Evolutionary conservation across 176 grass and related monocot genomes (phyloP).

Genomic region (Lolium rigidum): DNA sequence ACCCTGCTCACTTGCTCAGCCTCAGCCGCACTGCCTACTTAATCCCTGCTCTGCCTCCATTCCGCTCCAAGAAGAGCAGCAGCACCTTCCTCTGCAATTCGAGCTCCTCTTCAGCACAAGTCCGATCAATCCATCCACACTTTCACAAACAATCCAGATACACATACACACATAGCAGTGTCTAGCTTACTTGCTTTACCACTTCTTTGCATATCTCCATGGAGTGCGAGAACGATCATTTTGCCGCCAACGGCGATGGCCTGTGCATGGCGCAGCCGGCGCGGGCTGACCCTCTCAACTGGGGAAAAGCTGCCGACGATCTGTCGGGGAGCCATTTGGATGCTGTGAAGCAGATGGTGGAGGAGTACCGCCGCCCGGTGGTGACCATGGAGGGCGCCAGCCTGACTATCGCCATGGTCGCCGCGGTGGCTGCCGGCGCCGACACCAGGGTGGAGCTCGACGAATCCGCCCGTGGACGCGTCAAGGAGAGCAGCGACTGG

Average conservation of each 20-base stretch:
- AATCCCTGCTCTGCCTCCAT: slow-evolving; percentile 31
- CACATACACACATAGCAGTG: background rate
- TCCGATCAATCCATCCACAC: background rate
- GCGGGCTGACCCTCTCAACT: slow-evolving; percentile 67
- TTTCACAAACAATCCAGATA: background rate
- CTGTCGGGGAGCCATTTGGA: slow-evolving; percentile 64
- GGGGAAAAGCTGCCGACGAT: slow-evolving; percentile 62
- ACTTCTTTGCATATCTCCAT: background rate
- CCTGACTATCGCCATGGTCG: slow-evolving; percentile 79
- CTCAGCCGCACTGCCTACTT: slow-evolving; percentile 48
- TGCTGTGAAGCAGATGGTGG: slow-evolving; percentile 76
- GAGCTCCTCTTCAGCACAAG: slow-evolving; percentile 10
- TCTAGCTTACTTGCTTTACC: background rate
- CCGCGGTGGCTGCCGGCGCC: slow-evolving; percentile 60
- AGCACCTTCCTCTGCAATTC: background rate
- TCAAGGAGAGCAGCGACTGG: slow-evolving; percentile 88
- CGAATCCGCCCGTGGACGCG: slow-evolving; percentile 66
- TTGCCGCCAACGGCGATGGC: slow-evolving; percentile 40
- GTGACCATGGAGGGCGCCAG: slow-evolving; percentile 73
- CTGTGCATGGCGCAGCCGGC: slow-evolving; percentile 33
- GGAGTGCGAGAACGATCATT: slow-evolving; percentile 43
- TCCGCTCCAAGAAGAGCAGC: slow-evolving; percentile 49
- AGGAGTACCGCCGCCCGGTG: slow-evolving; percentile 54
- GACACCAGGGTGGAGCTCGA: slow-evolving; percentile 70
- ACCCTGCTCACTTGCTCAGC: background rate